Conservation (phyloP, 1,139 yeast species). For the Suhomyces kunorum region DNA sequence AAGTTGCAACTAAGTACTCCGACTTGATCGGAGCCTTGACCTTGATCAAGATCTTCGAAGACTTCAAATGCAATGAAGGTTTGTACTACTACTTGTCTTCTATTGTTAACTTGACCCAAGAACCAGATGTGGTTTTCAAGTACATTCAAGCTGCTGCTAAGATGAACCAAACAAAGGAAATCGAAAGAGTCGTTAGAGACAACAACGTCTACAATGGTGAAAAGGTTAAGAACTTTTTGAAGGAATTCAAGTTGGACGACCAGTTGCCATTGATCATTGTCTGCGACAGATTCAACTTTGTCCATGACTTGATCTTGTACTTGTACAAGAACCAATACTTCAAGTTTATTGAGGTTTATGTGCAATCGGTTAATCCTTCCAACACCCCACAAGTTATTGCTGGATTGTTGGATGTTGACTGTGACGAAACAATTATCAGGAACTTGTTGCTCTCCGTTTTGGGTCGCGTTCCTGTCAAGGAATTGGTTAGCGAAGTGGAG, state of each 20-base stretch:
- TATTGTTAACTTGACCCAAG: conserved; percentile 90
- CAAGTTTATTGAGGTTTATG: conserved; percentile 95
- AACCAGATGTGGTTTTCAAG: conserved; percentile 92
- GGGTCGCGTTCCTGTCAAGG: conserved; percentile 92
- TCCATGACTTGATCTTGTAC: conserved; percentile 90
- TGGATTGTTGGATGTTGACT: conserved; percentile 93
- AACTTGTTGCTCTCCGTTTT: conserved; percentile 78
- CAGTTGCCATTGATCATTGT: conserved; percentile 96
- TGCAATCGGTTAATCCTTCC: conserved; percentile 93
- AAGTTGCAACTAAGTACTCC: conserved; percentile 94
- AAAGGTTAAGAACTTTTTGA: conserved; percentile 93
- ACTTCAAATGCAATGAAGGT: conserved; percentile 89
- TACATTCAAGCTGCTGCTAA: conserved; percentile 93
- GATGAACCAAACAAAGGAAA: conserved; percentile 87
- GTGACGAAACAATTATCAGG: conserved; percentile 89
- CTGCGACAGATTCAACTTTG: conserved; percentile 88
- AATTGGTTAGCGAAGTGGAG: conserved; percentile 91
- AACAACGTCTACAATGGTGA: conserved; percentile 95
- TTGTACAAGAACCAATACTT: conserved; percentile 93
- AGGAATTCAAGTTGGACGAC: conserved; percentile 90
- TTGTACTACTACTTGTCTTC: conserved; percentile 90
- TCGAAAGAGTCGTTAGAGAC: conserved; percentile 93
- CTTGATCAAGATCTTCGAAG: conserved; percentile 88
- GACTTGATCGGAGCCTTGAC: conserved; percentile 87
- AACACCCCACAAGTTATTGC: conserved; percentile 97